These are phyloP conservation scores for Mycena indigotica DNA, from an alignment of 768 basidiomycete species.

Conservation along the genomic window DNA sequence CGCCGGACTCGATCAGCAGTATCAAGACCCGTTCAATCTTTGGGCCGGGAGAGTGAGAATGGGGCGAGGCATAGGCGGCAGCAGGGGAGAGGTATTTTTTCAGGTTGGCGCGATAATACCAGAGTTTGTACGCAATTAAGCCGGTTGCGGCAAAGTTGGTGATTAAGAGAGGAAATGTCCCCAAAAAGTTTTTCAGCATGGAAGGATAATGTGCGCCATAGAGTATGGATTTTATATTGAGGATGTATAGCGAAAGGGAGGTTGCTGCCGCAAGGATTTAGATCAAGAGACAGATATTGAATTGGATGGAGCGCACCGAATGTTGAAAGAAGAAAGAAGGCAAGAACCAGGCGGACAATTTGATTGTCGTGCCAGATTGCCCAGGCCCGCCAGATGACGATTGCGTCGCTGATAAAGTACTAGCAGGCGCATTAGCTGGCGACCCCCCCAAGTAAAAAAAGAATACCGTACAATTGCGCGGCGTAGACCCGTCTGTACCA, in stretches of 20 bases:
- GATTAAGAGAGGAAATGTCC: conserved; percentile 18
- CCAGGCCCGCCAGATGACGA: conserved; percentile 25
- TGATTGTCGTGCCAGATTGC: conserved; percentile 21
- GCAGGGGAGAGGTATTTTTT: conserved; percentile 7
- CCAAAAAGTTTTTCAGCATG: conserved; percentile 13
- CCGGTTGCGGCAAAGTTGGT: conserved; percentile 20
- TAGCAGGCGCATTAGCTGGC: no score
- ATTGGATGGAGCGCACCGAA: no score
- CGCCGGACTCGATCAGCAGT: conserved; percentile 21
- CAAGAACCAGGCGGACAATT: conserved; percentile 13
- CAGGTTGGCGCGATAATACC: conserved; percentile 15
- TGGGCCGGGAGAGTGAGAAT: conserved; percentile 4
- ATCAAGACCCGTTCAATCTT: conserved; percentile 20
- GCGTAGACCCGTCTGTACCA: conserved; percentile 13
- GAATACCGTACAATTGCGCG: no score
- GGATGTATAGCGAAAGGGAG: conserved; percentile 16
- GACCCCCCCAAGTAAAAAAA: no score
- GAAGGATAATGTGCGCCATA: conserved; percentile 1
- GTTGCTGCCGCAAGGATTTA: conserved; percentile 15
- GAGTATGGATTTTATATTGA: conserved; percentile 18
- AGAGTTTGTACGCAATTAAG: conserved; percentile 22
- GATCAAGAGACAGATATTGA: no score
- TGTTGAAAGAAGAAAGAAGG: conserved; percentile 19
- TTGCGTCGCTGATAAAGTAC: conserved; percentile 24
- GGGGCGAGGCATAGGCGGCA: not conserved